Base-by-base conservation (phyloP, 208 protist genomes). In the Jaenimonas drosophilae region DNA sequence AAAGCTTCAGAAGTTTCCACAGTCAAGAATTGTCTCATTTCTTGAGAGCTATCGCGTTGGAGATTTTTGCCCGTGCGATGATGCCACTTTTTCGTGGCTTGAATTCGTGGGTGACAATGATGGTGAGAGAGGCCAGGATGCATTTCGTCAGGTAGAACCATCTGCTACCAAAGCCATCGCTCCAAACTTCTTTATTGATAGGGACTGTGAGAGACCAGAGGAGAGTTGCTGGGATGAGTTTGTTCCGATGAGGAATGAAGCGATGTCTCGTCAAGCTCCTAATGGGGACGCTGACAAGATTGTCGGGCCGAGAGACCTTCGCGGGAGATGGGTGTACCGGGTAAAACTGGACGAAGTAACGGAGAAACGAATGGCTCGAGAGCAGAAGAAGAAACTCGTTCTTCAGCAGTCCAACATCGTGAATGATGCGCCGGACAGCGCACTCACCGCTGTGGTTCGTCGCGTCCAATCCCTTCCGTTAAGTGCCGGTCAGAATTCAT, bases 31-130 rank as follows among this genome's bases (percentile, higher is more conserved):
- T 43, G 46, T 70, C 27, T 34, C 57, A 0, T 76, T 83, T 30
- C 42, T 83, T 9, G 67, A 88, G 20, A 45, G 61, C 40, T 85
- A 74, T 45, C 60, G 72, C 9, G 83, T 91, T 2, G 83, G 83
- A n/a, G 59, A 57, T 48, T 86, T 80, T 40, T 51, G 74, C 23
- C 77, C 83, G 2, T 88, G 83, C 49, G 65, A 64, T 30, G 44
- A 57, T 30, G 37, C 34, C 5, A 67, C 70, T 29, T 43, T 75
- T 41, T 34, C 64, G 24, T 79, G 70, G 65, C 44, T 84, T 39
- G 63, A 73, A 24, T 77, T 76, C 28, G 52, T 69, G 0, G 63
- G 74, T 17, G 75, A 91, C 47, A 68, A 73, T 33, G 37, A 26
- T 2, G 45, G 62, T n/a, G 61, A 73, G 26, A 70, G 69, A 28